Percentiles rank a stretch among this genome's conserved stretches.
Conservation (phyloP, 495 filamentous ascomycete genomes). For the Aspergillus hancockii region DNA sequence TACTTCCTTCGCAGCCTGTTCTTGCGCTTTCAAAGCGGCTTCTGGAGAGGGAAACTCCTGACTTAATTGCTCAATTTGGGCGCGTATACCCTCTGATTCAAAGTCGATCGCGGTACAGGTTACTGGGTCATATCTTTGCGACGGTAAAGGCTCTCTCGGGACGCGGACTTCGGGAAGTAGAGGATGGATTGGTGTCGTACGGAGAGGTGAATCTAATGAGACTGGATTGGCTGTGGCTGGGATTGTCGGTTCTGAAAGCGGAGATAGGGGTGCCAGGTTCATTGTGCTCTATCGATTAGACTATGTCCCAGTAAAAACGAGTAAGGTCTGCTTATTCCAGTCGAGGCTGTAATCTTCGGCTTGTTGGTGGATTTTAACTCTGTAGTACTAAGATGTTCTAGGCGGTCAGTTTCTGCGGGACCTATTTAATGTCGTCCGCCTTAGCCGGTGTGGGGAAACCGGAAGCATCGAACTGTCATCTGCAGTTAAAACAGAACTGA, state of each 20-base stretch:
- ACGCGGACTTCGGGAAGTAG: slow-evolving; percentile 43
- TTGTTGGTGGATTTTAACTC: slow-evolving; percentile 4
- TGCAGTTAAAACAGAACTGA: background rate
- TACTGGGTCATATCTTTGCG: slow-evolving; percentile 40
- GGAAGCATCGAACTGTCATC: slow-evolving; percentile 4
- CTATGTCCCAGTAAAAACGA: background rate
- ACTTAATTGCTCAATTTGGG: slow-evolving; percentile 39
- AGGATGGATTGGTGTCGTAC: slow-evolving; percentile 44
- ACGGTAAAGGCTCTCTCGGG: slow-evolving; percentile 32
- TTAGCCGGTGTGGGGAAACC: slow-evolving; percentile 13
- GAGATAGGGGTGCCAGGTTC: slow-evolving; percentile 35
- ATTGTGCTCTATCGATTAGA: slow-evolving; percentile 10
- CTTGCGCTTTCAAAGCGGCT: slow-evolving; percentile 42
- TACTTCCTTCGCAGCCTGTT: slow-evolving; percentile 40
- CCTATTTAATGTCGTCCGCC: slow-evolving; percentile 11
- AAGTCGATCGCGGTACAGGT: slow-evolving; percentile 36
- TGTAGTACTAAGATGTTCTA: background rate
- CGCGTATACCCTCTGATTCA: slow-evolving; percentile 28
- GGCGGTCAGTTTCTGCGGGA: slow-evolving; percentile 22
- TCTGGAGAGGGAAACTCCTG: slow-evolving; percentile 39
- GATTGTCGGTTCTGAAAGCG: slow-evolving; percentile 31
- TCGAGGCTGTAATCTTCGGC: background rate
- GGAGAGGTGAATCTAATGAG: slow-evolving; percentile 37
- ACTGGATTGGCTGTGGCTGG: slow-evolving; percentile 22
- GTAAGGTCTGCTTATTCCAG: background rate